Conservation (phyloP, 2,329 filamentous ascomycete species). For the Aureobasidium sp. region DNA sequence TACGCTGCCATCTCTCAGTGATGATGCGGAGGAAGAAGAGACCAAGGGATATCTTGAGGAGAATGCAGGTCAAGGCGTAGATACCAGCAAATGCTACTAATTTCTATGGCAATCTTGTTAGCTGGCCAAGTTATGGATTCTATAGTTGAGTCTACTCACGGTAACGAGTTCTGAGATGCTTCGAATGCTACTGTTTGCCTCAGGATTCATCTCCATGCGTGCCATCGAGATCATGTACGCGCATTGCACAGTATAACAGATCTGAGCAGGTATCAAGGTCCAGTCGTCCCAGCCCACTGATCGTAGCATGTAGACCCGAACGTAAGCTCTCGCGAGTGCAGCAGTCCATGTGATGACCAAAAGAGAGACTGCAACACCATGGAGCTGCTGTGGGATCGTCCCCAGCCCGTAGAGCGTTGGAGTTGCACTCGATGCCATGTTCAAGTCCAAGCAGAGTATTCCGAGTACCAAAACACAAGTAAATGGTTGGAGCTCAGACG, state of each 20-base stretch:
- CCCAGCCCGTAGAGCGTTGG: not conserved
- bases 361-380: not conserved
- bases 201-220: not conserved
- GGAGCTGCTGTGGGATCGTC: not conserved
- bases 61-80: conserved; percentile 20
- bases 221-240: not conserved
- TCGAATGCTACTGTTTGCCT: conserved; percentile 7
- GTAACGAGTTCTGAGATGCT: conserved; percentile 6
- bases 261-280: conserved; percentile 13
- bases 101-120: not conserved
- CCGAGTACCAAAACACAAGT: not conserved
- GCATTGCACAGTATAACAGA: conserved; percentile 12
- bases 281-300: conserved; percentile 19
- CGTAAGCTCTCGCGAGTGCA: conserved; percentile 13
- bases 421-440: not conserved
- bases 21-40: conserved; percentile 25
- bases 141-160: not conserved
- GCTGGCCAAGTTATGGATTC: not conserved
- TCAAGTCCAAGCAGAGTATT: not conserved
- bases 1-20: conserved; percentile 21
- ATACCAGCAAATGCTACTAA: conserved; percentile 15
- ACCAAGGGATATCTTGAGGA: conserved; percentile 24
- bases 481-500: not conserved
- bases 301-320: conserved; percentile 17
- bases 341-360: conserved; percentile 17